phyloP scores from a whole-genome alignment of 108 stramenopile genomes.

The Asterionellopsis glacialis region DNA sequence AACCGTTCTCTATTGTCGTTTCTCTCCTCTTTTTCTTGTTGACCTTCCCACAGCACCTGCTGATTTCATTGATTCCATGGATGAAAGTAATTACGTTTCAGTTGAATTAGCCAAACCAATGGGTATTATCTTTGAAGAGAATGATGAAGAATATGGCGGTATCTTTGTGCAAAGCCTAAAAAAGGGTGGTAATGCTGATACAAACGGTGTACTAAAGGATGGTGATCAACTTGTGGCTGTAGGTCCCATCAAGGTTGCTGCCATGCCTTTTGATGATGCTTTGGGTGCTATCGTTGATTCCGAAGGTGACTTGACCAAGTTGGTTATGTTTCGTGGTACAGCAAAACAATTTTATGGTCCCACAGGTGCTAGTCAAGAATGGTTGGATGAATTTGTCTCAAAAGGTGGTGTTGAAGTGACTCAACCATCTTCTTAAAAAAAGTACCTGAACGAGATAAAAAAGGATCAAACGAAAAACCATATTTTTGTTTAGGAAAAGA shows the following conservation, averaged over 20 bases:
- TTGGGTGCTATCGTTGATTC: conserved; percentile 74
- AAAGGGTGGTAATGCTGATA: conserved; percentile 61
- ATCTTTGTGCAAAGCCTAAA: conserved; percentile 78
- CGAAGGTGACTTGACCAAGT: conserved; percentile 35
- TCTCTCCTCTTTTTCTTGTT: background rate
- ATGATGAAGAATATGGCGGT: conserved; percentile 77
- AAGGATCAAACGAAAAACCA: no score
- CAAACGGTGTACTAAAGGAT: conserved; percentile 42
- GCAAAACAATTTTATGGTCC: conserved; percentile 83
- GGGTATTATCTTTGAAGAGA: conserved; percentile 92
- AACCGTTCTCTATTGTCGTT: background rate
- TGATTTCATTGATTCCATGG: conserved; percentile 85
- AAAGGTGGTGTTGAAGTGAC: conserved; percentile 28
- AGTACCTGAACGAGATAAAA: no score
- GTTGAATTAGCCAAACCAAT: conserved; percentile 76
- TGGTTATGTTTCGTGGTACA: conserved; percentile 76
- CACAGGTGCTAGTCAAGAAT: conserved; percentile 75
- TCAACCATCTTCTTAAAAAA: no score
- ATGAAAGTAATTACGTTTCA: conserved; percentile 67
- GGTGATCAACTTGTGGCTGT: conserved; percentile 86
- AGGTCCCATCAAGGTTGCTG: conserved; percentile 56
- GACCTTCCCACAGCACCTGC: conserved; percentile 19
- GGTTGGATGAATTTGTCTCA: conserved; percentile 68
- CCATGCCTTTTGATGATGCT: conserved; percentile 76
- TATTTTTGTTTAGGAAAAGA: no score